Percentiles rank a stretch among this genome's conserved stretches.
Evolutionary conservation across 192 early-diverging fungal genomes (phyloP).

Genomic region (Mortierella antarctica): DNA sequence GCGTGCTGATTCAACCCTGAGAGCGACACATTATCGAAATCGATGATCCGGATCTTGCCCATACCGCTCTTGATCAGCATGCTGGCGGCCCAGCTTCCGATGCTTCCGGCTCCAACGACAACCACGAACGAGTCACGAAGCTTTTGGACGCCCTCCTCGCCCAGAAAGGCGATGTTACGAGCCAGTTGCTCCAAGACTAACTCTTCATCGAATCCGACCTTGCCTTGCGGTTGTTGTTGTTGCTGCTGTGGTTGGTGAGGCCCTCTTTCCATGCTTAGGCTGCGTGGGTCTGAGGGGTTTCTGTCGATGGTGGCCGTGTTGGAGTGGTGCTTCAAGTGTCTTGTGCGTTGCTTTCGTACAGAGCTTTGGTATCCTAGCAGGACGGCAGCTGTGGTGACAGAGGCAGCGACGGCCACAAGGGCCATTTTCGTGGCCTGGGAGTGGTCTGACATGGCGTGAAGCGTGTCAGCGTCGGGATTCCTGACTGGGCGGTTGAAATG

Average conservation of each 20-base stretch:
- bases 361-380: slow-evolving; percentile 65
- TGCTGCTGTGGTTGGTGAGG: slow-evolving; percentile 3
- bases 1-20: slow-evolving; percentile 93
- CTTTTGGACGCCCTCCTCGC: slow-evolving; percentile 79
- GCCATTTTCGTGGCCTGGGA: slow-evolving; percentile 49
- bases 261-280: background rate
- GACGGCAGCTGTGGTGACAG: slow-evolving; percentile 67
- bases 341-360: slow-evolving; percentile 57
- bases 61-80: slow-evolving; percentile 95
- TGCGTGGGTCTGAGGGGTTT: background rate
- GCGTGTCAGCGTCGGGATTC: background rate
- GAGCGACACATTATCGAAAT: slow-evolving; percentile 96
- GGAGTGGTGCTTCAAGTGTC: slow-evolving; percentile 56
- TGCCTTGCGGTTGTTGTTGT: background rate
- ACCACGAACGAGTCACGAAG: slow-evolving; percentile 88
- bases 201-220: slow-evolving; percentile 64
- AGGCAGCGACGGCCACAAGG: slow-evolving; percentile 69
- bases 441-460: slow-evolving; percentile 6
- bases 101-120: slow-evolving; percentile 92
- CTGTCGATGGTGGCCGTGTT: background rate
- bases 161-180: slow-evolving; percentile 90
- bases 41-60: slow-evolving; percentile 86
- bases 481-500: too few relatives aligned
- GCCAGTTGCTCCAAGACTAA: slow-evolving; percentile 89
- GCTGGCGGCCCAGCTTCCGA: slow-evolving; percentile 89